A percentile compares a stretch with the other conserved stretches of the same genome.
These are phyloP conservation scores for Penicillium soppii DNA, from an alignment of 495 filamentous ascomycete species.

Conservation along the genomic window DNA sequence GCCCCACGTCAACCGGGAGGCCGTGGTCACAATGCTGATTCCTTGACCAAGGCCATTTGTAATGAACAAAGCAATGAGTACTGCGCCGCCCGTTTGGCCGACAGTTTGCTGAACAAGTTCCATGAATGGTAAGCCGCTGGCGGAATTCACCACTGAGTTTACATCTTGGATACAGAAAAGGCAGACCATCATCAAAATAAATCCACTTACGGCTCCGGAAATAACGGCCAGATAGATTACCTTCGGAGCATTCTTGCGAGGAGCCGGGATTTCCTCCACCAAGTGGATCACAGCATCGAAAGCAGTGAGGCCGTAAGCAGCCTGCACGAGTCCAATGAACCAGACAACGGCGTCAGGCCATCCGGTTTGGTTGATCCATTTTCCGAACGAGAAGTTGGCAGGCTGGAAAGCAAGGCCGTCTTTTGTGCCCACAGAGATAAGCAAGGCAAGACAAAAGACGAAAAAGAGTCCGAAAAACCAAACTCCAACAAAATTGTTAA, in stretches of 20 bases:
- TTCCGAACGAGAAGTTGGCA: conserved; percentile 51
- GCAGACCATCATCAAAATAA: conserved; percentile 70
- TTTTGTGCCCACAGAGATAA: conserved; percentile 41
- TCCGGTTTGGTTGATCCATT: conserved; percentile 59
- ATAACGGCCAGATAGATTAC: conserved; percentile 39
- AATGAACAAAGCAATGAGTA: conserved; percentile 42
- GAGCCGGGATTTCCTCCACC: conserved; percentile 48
- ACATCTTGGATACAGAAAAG: conserved; percentile 70
- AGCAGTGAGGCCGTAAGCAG: conserved; percentile 57
- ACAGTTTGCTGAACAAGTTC: conserved; percentile 38
- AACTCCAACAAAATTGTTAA: conserved; percentile 47
- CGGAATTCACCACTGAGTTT: conserved; percentile 49
- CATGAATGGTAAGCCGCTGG: conserved; percentile 42
- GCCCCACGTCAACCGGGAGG: conserved; percentile 51
- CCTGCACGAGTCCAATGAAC: conserved; percentile 60
- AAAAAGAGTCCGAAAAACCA: conserved; percentile 45
- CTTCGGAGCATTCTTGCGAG: conserved; percentile 37
- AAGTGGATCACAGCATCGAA: conserved; percentile 63
- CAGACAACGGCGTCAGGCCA: conserved; percentile 63
- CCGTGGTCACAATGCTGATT: conserved; percentile 45
- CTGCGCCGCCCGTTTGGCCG: conserved; percentile 32
- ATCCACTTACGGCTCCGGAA: conserved; percentile 53
- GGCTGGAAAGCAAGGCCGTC: conserved; percentile 35
- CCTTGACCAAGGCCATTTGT: conserved; percentile 44
- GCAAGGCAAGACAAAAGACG: conserved; percentile 40